phyloP scores from a whole-genome alignment of 352 stramenopile species.

The Phytophthora niederhauseri region DNA sequence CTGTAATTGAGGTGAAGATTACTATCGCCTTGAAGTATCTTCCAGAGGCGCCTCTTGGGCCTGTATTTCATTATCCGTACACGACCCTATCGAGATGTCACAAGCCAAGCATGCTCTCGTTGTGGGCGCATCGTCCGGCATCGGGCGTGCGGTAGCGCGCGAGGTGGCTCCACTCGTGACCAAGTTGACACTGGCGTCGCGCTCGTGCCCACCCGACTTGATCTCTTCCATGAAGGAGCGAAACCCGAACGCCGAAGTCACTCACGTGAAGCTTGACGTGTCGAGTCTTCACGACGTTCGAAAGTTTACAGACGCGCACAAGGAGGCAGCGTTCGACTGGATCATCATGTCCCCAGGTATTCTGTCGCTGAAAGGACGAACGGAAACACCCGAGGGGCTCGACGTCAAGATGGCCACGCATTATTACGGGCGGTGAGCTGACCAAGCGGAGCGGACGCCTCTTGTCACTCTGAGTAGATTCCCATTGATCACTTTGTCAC shows the following conservation, averaged over 20 bases:
- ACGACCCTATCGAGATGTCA: neutral
- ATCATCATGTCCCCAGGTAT: conserved; percentile 23
- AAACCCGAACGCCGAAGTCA: conserved; percentile 22
- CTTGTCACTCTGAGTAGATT: neutral
- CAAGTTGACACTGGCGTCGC: conserved; percentile 22
- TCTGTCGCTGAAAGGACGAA: conserved; percentile 17
- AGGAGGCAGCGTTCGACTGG: conserved; percentile 19
- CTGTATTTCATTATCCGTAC: too few species aligned
- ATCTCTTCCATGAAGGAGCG: conserved; percentile 21
- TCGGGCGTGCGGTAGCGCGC: conserved; percentile 19
- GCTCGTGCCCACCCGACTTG: conserved; percentile 22
- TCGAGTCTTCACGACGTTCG: conserved; percentile 21
- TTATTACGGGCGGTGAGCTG: conserved; percentile 20
- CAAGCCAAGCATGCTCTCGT: conserved; percentile 25
- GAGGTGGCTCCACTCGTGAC: conserved; percentile 18
- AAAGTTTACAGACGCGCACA: conserved; percentile 21
- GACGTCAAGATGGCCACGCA: conserved; percentile 29
- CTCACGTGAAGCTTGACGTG: conserved; percentile 19
- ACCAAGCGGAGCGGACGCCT: too few species aligned
- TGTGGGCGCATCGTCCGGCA: conserved; percentile 26
- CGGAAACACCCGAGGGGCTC: conserved; percentile 18
- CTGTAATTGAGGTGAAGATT: too few species aligned
- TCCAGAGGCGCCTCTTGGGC: too few species aligned
- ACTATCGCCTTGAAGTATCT: too few species aligned
- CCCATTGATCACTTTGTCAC: neutral